phyloP scores from a whole-genome alignment of 2,329 filamentous ascomycete genomes.

The Aspergillus carbonarius region DNA sequence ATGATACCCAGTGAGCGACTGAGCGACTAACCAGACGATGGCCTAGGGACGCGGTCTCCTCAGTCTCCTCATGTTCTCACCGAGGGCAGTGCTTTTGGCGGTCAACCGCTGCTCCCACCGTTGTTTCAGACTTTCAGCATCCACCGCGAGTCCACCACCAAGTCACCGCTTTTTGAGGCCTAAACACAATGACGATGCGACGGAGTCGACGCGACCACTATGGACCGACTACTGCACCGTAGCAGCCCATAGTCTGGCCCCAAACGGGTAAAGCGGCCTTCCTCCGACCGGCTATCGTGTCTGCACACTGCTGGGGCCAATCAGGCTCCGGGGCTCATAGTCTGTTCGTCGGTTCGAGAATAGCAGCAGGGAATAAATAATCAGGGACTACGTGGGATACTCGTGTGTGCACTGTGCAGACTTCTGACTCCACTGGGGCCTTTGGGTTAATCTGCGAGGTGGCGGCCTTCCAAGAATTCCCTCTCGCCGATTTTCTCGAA shows the following conservation, averaged over 20 bases:
- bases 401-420: neutral
- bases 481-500: neutral
- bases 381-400: constrained; percentile 2
- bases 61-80: neutral
- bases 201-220: constrained; percentile 1
- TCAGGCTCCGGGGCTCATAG: neutral
- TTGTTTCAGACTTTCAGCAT: constrained; percentile 7
- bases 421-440: neutral
- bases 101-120: constrained; percentile 6
- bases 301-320: neutral
- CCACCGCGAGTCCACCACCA: constrained; percentile 5
- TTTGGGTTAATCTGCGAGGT: neutral
- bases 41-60: neutral
- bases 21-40: neutral
- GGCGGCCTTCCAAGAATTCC: neutral
- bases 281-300: neutral
- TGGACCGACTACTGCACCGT: constrained; percentile 1
- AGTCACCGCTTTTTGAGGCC: constrained; percentile 8
- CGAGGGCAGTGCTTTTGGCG: constrained; percentile 4
- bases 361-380: neutral
- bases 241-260: neutral
- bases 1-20: neutral
- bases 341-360: neutral
- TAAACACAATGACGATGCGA: neutral
- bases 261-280: neutral